These are phyloP conservation scores for Fusarium humuli DNA, from an alignment of 2,329 filamentous ascomycete genomes.

Conservation along the genomic window DNA sequence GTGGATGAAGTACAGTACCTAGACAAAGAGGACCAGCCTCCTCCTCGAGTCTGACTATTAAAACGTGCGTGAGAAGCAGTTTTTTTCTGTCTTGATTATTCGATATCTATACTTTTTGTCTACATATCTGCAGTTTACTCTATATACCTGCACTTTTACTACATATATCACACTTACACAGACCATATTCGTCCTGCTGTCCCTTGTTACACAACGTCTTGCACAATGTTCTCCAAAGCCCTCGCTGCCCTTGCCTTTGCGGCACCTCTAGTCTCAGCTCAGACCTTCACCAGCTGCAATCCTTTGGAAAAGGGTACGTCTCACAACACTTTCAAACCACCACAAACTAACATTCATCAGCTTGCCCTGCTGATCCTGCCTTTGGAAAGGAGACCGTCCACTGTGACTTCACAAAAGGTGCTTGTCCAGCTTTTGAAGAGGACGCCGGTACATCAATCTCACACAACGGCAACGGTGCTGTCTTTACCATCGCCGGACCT, in stretches of 20 bases:
- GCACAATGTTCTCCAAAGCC: conserved; percentile 35
- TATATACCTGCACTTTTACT: too few relatives aligned
- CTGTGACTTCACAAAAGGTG: conserved; percentile 74
- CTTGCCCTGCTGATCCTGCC: conserved; percentile 73
- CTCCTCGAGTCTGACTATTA: background rate
- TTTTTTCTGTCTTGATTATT: background rate
- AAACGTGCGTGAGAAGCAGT: conserved; percentile 23
- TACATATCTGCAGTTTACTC: background rate
- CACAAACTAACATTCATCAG: conserved; percentile 28
- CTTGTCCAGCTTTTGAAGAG: conserved; percentile 55
- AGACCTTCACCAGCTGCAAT: conserved; percentile 40
- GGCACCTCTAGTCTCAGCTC: conserved; percentile 38
- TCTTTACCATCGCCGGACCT: conserved; percentile 67
- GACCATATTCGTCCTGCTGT: background rate
- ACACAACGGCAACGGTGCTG: conserved; percentile 48
- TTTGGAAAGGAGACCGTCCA: conserved; percentile 68
- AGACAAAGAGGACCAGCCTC: conserved; percentile 24
- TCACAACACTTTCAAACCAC: too few relatives aligned
- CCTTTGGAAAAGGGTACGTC: conserved; percentile 34
- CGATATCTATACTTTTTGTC: background rate
- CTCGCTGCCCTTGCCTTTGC: conserved; percentile 33
- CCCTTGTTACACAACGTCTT: conserved; percentile 18
- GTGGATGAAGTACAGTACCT: background rate
- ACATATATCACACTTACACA: background rate
- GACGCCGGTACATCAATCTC: conserved; percentile 43